These are phyloP conservation scores for Trametopsis cervina DNA, from an alignment of 768 basidiomycete species.

Conservation along the genomic window DNA sequence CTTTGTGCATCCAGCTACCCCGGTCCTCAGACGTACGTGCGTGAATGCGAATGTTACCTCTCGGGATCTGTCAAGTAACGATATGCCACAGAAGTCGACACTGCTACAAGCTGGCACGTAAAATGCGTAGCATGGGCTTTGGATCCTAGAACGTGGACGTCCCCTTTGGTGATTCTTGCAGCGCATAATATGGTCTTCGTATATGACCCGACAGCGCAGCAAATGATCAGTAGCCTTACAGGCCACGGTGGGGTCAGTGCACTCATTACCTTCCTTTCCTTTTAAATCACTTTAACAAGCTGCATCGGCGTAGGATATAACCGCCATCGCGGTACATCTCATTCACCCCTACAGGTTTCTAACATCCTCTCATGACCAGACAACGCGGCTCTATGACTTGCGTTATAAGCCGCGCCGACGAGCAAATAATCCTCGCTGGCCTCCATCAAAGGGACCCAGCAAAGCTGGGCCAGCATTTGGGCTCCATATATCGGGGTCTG, in stretches of 20 bases:
- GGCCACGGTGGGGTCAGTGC: slow-evolving; percentile 70
- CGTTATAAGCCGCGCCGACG: slow-evolving; percentile 25
- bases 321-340: slow-evolving; percentile 62
- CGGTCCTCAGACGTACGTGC: slow-evolving; percentile 3
- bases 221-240: slow-evolving; percentile 42
- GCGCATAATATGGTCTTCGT: slow-evolving; percentile 49
- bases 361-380: slow-evolving; percentile 68
- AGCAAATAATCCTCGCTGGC: slow-evolving; percentile 54
- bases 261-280: no score
- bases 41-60: not conserved
- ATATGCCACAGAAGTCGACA: not conserved
- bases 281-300: no score
- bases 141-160: slow-evolving; percentile 32
- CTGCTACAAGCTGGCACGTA: slow-evolving; percentile 5
- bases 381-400: slow-evolving; percentile 66
- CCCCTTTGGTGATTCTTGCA: slow-evolving; percentile 58
- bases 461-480: slow-evolving; percentile 67
- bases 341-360: slow-evolving; percentile 50
- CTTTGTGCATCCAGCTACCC: slow-evolving; percentile 8
- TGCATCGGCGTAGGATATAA: slow-evolving; percentile 53
- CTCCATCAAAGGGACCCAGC: slow-evolving; percentile 41
- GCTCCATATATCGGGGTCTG: slow-evolving; percentile 47
- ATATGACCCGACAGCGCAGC: slow-evolving; percentile 36
- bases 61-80: not conserved
- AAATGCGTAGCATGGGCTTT: slow-evolving; percentile 47